These are phyloP conservation scores for Gaertneriomyces sp. DNA, from an alignment of 192 early-diverging fungal species.

Conservation along the genomic window DNA sequence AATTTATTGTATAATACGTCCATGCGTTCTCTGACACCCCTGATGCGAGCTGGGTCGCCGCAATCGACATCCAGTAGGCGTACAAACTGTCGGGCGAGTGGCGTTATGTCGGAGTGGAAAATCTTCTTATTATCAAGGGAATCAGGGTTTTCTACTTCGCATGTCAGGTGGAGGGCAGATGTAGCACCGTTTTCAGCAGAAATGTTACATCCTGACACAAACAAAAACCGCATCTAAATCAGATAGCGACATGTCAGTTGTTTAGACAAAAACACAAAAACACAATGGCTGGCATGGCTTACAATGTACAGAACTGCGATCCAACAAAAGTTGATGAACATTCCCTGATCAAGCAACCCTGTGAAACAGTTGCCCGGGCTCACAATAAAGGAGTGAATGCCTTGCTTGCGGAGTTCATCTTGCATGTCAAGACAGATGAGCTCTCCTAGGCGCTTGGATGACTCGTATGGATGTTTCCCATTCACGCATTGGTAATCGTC, in stretches of 20 bases:
- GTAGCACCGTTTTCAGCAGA: conserved; percentile 42
- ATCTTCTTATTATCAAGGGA: conserved; percentile 14
- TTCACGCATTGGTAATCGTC: conserved; percentile 43
- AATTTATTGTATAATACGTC: too few species aligned
- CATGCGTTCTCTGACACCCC: too few species aligned
- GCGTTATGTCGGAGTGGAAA: conserved; percentile 29
- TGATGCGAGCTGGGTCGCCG: too few species aligned
- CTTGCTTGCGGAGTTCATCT: conserved; percentile 15
- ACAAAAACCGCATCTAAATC: conserved; percentile 39
- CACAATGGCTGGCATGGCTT: conserved; percentile 1
- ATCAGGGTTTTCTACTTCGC: conserved; percentile 18
- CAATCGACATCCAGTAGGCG: neutral
- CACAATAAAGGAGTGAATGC: conserved; percentile 32
- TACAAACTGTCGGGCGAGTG: conserved; percentile 13
- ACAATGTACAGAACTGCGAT: conserved; percentile 28
- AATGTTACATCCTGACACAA: conserved; percentile 40
- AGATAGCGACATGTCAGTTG: neutral
- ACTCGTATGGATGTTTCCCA: conserved; percentile 48
- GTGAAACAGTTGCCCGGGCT: conserved; percentile 45
- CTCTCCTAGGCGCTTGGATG: conserved; percentile 47
- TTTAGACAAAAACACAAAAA: neutral
- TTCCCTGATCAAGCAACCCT: conserved; percentile 26
- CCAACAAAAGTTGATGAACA: conserved; percentile 10
- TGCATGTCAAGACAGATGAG: conserved; percentile 33
- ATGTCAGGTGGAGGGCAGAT: conserved; percentile 26